Evolutionary conservation across 441 rosid genomes (phyloP).

Genomic region (Metrosideros polymorpha): DNA sequence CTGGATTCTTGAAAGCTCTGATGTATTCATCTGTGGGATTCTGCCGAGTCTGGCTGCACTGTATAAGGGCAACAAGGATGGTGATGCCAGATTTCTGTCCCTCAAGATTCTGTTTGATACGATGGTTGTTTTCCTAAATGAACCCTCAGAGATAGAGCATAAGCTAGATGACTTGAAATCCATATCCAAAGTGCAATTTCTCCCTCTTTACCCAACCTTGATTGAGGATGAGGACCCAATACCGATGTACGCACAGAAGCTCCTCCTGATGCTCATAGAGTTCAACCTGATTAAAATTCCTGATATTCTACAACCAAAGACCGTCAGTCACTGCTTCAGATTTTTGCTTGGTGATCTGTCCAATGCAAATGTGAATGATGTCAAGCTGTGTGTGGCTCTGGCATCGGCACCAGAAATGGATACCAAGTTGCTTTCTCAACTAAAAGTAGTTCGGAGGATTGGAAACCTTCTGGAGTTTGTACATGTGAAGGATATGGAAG

Average conservation of each 20-base stretch:
- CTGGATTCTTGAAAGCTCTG: slow-evolving; percentile 44
- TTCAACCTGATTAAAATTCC: slow-evolving; percentile 60
- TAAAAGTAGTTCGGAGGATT: slow-evolving; percentile 71
- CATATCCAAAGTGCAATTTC: slow-evolving; percentile 74
- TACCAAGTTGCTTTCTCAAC: slow-evolving; percentile 68
- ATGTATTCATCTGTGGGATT: slow-evolving; percentile 47
- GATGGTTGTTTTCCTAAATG: slow-evolving; percentile 64
- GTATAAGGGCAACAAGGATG: slow-evolving; percentile 90
- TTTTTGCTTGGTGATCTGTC: slow-evolving; percentile 89
- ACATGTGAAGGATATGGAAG: slow-evolving; percentile 85
- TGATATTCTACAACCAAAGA: slow-evolving; percentile 69
- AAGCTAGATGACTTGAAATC: slow-evolving; percentile 53
- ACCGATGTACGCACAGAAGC: slow-evolving; percentile 95
- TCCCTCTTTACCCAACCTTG: slow-evolving; percentile 82
- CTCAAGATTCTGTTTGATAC: slow-evolving; percentile 86
- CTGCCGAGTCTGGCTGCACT: slow-evolving; percentile 75
- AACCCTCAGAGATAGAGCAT: slow-evolving; percentile 37
- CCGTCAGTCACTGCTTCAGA: slow-evolving; percentile 83
- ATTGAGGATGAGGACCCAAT: slow-evolving; percentile 97
- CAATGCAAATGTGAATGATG: slow-evolving; percentile 80
- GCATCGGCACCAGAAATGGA: slow-evolving; percentile 98
- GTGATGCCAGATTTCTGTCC: slow-evolving; percentile 89
- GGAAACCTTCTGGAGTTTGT: slow-evolving; percentile 88
- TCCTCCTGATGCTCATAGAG: slow-evolving; percentile 89
- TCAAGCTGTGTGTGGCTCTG: slow-evolving; percentile 83